These are phyloP conservation scores for Trypanosoma theileri DNA, from an alignment of 208 protist species.

Conservation along the genomic window DNA sequence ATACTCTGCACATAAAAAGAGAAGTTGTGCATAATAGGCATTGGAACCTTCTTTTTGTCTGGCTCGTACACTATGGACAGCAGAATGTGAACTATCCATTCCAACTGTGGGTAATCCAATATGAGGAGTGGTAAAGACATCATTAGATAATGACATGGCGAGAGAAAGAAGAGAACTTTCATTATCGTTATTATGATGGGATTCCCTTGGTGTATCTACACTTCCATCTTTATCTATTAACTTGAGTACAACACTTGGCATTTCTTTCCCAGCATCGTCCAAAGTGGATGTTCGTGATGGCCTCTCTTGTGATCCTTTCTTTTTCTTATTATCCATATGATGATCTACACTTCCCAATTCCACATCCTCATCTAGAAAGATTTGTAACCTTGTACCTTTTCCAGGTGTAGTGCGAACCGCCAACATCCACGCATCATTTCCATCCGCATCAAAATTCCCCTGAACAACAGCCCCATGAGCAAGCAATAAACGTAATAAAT, in stretches of 20 bases:
- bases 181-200: too few species aligned
- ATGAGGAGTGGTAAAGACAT: too few species aligned
- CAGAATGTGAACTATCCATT: too few species aligned
- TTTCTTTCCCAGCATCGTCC: too few species aligned
- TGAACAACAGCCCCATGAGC: conserved; percentile 48
- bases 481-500: conserved; percentile 40
- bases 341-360: conserved; percentile 16
- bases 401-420: conserved; percentile 32
- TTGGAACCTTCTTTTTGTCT: neutral
- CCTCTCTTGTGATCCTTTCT: neutral
- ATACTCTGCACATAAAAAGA: conserved; percentile 53
- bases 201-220: neutral
- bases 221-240: neutral
- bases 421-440: conserved; percentile 76
- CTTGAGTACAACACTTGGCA: too few species aligned
- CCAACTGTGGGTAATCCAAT: too few species aligned
- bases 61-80: too few species aligned
- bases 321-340: neutral
- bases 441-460: conserved; percentile 56
- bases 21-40: conserved; percentile 28
- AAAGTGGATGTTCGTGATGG: neutral
- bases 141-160: too few species aligned
- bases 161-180: too few species aligned
- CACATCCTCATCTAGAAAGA: conserved; percentile 29
- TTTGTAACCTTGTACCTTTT: conserved; percentile 23